Evolutionary conservation across 1,139 yeast genomes (phyloP).

Genomic region (Candida tetrigidarum): DNA sequence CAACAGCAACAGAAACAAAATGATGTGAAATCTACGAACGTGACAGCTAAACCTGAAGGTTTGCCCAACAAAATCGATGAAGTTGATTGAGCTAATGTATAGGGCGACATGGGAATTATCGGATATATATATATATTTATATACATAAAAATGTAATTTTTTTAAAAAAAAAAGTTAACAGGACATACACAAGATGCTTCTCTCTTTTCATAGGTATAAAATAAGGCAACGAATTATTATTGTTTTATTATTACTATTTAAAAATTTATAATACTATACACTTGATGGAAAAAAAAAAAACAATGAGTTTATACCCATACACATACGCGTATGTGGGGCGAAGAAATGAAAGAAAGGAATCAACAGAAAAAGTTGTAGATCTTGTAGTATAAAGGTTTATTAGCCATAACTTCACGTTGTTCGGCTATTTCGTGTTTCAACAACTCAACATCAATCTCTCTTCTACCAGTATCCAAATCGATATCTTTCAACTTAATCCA

Average conservation of each 20-base stretch:
- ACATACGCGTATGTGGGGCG: too few species aligned
- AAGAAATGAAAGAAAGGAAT: conserved; percentile 1
- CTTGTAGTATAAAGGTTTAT: conserved; percentile 35
- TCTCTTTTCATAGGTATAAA: too few species aligned
- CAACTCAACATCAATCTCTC: conserved; percentile 47
- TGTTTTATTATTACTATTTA: too few species aligned
- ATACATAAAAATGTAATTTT: background rate
- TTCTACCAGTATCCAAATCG: conserved; percentile 56
- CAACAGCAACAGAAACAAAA: conserved; percentile 11
- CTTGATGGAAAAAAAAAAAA: too few species aligned
- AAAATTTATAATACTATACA: background rate
- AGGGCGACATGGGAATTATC: background rate
- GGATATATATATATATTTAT: background rate
- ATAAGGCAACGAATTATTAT: too few species aligned
- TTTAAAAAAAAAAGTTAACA: background rate
- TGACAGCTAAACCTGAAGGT: background rate
- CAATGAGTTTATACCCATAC: too few species aligned
- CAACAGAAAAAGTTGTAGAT: conserved; percentile 46
- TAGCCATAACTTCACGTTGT: conserved; percentile 32
- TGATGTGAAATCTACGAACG: background rate
- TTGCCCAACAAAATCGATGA: conserved; percentile 4
- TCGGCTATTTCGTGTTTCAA: conserved; percentile 52
- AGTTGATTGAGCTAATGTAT: conserved; percentile 1
- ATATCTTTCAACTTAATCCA: conserved; percentile 42
- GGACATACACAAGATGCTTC: too few species aligned